Percentiles rank a stretch among this genome's conserved stretches.
These are phyloP conservation scores for Ogataea pini DNA, from an alignment of 805 yeast genomes.

Conservation along the genomic window DNA sequence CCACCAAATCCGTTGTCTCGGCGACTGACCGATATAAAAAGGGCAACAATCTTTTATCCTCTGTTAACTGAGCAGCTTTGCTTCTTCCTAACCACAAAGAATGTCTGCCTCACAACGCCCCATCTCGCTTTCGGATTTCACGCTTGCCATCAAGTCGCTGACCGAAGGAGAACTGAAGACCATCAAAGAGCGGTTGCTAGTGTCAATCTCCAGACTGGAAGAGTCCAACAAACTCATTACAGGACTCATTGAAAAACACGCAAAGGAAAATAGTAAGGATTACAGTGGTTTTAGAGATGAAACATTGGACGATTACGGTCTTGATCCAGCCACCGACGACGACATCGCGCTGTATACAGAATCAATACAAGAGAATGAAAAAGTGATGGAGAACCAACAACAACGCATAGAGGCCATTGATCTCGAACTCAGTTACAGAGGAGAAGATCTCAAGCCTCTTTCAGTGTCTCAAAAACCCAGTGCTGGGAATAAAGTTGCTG, in stretches of 20 bases:
- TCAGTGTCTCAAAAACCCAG: constrained; percentile 1
- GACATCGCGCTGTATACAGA: constrained; percentile 55
- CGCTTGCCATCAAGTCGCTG: constrained; percentile 34
- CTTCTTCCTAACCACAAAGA: background rate
- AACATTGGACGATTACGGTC: constrained; percentile 36
- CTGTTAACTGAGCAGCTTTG: background rate
- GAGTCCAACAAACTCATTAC: constrained; percentile 53
- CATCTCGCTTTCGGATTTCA: constrained; percentile 32
- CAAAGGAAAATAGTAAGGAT: constrained; percentile 15
- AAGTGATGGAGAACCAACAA: constrained; percentile 53
- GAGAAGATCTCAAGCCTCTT: constrained; percentile 12
- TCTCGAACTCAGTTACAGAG: constrained; percentile 50
- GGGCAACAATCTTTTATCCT: background rate
- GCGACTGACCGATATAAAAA: background rate
- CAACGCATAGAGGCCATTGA: constrained; percentile 47
- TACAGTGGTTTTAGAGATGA: constrained; percentile 38
- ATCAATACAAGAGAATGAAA: constrained; percentile 56
- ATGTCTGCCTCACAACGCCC: constrained; percentile 32
- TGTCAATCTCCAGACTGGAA: constrained; percentile 47
- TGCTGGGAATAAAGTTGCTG: background rate
- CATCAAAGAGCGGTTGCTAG: constrained; percentile 36
- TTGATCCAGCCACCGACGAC: constrained; percentile 27
- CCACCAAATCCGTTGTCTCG: background rate
- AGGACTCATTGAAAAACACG: constrained; percentile 40
- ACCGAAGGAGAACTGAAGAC: constrained; percentile 44